Evolutionary conservation across 345 rosid genomes (phyloP).

Genomic region (Noccaea caerulescens): DNA sequence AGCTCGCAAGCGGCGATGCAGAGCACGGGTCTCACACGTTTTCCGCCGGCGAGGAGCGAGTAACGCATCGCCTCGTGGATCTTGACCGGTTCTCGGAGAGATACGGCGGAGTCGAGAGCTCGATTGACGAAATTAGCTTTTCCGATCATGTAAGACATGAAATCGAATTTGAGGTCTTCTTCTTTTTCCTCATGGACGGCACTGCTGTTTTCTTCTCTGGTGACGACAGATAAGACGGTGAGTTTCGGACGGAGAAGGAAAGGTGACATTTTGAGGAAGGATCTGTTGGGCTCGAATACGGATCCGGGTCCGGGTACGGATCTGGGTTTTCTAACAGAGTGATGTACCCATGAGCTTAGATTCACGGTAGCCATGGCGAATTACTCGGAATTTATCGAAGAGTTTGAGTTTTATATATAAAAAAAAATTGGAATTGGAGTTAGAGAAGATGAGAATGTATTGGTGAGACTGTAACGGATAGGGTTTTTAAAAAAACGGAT

Average conservation of each 20-base stretch:
- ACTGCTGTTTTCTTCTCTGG: constrained; percentile 38
- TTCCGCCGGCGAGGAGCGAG: constrained; percentile 83
- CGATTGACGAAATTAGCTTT: constrained; percentile 64
- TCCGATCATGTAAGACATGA: constrained; percentile 69
- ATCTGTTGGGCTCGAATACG: constrained; percentile 7
- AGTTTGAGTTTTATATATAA: background rate
- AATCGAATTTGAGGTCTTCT: constrained; percentile 55
- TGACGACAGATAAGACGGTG: constrained; percentile 43
- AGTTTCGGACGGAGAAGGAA: constrained; percentile 27
- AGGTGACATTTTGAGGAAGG: constrained; percentile 26
- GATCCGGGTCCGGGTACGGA: constrained; percentile 37
- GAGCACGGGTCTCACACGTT: constrained; percentile 75
- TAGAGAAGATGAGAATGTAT: background rate
- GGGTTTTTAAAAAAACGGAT: background rate
- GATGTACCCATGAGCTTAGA: constrained; percentile 51
- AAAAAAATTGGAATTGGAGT: background rate
- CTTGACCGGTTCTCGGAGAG: constrained; percentile 62
- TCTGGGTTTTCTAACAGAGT: constrained; percentile 40
- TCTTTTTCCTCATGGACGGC: constrained; percentile 13
- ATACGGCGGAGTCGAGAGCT: constrained; percentile 68
- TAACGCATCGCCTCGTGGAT: constrained; percentile 91
- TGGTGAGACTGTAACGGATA: background rate
- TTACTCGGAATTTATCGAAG: background rate
- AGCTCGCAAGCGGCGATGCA: constrained; percentile 81
- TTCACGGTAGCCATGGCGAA: constrained; percentile 50